Conservation (phyloP, 2,329 filamentous ascomycete genomes). For the Celoporthe dispersa region DNA sequence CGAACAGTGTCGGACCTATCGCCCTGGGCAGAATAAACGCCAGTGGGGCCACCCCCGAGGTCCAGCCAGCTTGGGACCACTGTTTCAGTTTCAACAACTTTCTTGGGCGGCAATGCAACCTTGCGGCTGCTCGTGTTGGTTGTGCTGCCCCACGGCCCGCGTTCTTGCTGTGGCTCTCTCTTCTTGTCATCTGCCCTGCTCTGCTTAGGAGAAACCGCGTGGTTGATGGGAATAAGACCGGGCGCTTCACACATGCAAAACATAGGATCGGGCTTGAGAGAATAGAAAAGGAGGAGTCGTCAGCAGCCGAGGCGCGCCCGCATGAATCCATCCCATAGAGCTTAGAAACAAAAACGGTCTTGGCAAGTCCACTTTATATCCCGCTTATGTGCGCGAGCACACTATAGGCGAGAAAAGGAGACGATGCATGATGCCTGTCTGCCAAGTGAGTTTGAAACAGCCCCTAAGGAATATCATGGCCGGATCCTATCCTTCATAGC, state of each 20-base stretch:
- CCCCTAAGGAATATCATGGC: background rate
- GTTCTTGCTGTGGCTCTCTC: background rate
- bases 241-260: background rate
- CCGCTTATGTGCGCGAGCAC: constrained; percentile 11
- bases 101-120: constrained; percentile 18
- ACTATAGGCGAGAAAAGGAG: constrained; percentile 11
- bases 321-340: constrained; percentile 2
- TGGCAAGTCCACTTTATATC: constrained; percentile 16
- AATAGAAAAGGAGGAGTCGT: background rate
- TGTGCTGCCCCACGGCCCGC: background rate
- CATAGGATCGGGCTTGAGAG: background rate
- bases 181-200: background rate
- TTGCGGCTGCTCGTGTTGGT: constrained; percentile 19
- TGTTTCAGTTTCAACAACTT: constrained; percentile 24
- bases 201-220: background rate
- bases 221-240: background rate
- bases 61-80: constrained; percentile 13
- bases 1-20: constrained; percentile 19
- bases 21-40: constrained; percentile 7
- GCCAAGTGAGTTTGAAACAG: constrained; percentile 16
- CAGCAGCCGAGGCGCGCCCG: constrained; percentile 2
- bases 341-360: constrained; percentile 20
- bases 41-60: constrained; percentile 13
- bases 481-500: background rate
- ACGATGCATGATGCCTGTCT: constrained; percentile 6